Base-by-base conservation (phyloP, 2,329 filamentous ascomycete genomes). In the Sordariomycetes sp. region DNA sequence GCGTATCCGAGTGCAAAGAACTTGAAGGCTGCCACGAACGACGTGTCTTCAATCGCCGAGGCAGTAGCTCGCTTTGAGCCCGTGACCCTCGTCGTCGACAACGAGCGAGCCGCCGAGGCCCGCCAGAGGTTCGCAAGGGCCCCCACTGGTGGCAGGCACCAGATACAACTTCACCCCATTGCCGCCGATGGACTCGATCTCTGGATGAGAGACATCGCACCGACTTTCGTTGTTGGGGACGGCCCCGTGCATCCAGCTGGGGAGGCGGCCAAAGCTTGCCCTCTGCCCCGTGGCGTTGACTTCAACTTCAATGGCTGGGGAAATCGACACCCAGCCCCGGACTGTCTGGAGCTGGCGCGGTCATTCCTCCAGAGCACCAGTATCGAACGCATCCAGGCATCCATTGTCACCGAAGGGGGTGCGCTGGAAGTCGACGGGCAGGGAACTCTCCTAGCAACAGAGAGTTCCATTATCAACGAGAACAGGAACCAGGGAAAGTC, bases 301-400 rank as follows among this genome's bases (percentile, higher is more conserved):
- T 62, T 63, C 14, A 66, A 63, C 51, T 69, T 69, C 58, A 69
- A 69, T 28, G 62, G 64, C 50, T 70, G 68, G 68, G 68, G 68
- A 0, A 54, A 55, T 32, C 28, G 28, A 32, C 28, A 32, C 8
- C 28, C 1, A 67, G 63, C 28, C 56, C 62, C 11, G 55, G 58
- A 8, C 59, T 54, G 11, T 58, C 65, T 2, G 64, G 67, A 2
- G 46, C 63, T 3, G 24, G 20, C 1, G 54, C 1, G 56, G 32
- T 35, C 8, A 5, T 18, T 6, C 16, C 34, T 34, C 18, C 28
- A 35, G 11, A 53, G 46, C 22, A 43, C 43, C 20, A n/a, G 6
- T 53, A 32, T 60, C 1, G 53, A 58, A 32, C 52, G 56, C 0
- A 28, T 63, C 3, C 32, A 59, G 2, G 55, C 57, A 1, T 56